Evolutionary conservation across 345 rosid species (phyloP).

Genomic region (Arabidopsis suecica): DNA sequence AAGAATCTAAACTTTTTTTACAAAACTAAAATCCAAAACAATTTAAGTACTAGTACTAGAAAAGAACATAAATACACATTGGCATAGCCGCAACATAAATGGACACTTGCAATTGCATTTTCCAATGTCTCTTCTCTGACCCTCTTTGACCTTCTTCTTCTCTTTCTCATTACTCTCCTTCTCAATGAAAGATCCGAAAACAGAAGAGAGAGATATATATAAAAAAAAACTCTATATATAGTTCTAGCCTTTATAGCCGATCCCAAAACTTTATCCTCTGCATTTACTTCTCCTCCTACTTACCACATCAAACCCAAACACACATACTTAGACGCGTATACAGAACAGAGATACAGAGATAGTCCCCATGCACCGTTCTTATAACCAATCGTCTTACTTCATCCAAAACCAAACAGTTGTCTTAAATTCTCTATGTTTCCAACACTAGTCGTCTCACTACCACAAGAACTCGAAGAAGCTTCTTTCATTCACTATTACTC

Average conservation of each 20-base stretch:
- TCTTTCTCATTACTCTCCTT: slow-evolving; percentile 24
- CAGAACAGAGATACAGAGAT: slow-evolving; percentile 27
- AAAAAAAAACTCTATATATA: neutral
- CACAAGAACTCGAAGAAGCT: slow-evolving; percentile 10
- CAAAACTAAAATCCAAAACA: neutral
- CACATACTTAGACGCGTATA: neutral
- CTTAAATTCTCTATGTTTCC: slow-evolving; percentile 34
- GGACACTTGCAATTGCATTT: slow-evolving; percentile 25
- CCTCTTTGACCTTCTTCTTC: slow-evolving; percentile 37
- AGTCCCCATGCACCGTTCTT: slow-evolving; percentile 40
- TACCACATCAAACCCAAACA: slow-evolving; percentile 12
- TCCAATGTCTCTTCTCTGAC: slow-evolving; percentile 38
- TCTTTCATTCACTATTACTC: neutral
- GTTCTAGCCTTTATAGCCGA: slow-evolving; percentile 22
- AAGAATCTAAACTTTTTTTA: neutral
- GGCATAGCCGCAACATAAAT: slow-evolving; percentile 31
- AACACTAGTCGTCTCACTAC: slow-evolving; percentile 9
- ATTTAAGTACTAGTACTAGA: neutral
- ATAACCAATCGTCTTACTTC: slow-evolving; percentile 28
- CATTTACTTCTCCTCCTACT: slow-evolving; percentile 39
- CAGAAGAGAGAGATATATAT: neutral
- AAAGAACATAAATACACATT: neutral
- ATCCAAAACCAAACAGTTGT: slow-evolving; percentile 21
- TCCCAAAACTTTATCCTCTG: slow-evolving; percentile 24
- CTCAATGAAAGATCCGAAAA: slow-evolving; percentile 1